Percentiles rank a stretch among this genome's conserved stretches.
Conservation (phyloP, 768 basidiomycete species). For the Phaeolepiota aurea region DNA sequence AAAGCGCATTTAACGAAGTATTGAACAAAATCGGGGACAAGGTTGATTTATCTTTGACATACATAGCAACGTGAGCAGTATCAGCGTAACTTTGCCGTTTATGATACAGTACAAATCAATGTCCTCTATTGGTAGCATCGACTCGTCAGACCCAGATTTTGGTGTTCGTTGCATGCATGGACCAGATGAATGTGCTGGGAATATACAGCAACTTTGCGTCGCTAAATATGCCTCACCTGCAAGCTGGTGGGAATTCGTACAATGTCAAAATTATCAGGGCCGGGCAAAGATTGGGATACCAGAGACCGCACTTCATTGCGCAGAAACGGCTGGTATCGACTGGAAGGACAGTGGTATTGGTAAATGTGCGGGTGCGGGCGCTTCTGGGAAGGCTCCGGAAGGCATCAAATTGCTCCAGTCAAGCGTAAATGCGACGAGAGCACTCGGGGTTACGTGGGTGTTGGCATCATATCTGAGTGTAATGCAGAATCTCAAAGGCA, state of each 20-base stretch:
- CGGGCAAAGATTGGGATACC: constrained; percentile 55
- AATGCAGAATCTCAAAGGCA: too few relatives aligned
- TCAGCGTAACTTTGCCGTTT: too few relatives aligned
- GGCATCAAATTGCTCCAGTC: constrained; percentile 56
- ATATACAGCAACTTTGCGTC: constrained; percentile 84
- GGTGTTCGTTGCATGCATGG: constrained; percentile 85
- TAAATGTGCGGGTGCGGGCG: constrained; percentile 53
- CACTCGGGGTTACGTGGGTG: constrained; percentile 48
- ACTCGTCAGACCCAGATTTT: constrained; percentile 57
- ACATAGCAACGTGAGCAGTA: constrained; percentile 60
- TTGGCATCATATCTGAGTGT: constrained; percentile 2
- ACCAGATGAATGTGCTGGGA: constrained; percentile 73
- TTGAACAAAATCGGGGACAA: constrained; percentile 52
- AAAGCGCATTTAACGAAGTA: constrained; percentile 68
- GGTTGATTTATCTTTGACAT: constrained; percentile 61
- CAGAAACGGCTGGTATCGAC: constrained; percentile 50
- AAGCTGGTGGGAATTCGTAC: constrained; percentile 81
- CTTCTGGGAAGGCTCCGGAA: constrained; percentile 53
- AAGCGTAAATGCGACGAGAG: constrained; percentile 38
- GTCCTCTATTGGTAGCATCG: constrained; percentile 32
- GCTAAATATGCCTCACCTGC: constrained; percentile 43
- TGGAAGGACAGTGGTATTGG: constrained; percentile 57
- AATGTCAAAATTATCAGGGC: constrained; percentile 70
- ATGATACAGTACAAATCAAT: neutral
- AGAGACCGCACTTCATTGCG: constrained; percentile 59